A percentile compares a stretch with the other conserved stretches of the same genome.
Evolutionary conservation across 257 asterid genomes (phyloP).

Genomic region (Solanum pinnatisectum): DNA sequence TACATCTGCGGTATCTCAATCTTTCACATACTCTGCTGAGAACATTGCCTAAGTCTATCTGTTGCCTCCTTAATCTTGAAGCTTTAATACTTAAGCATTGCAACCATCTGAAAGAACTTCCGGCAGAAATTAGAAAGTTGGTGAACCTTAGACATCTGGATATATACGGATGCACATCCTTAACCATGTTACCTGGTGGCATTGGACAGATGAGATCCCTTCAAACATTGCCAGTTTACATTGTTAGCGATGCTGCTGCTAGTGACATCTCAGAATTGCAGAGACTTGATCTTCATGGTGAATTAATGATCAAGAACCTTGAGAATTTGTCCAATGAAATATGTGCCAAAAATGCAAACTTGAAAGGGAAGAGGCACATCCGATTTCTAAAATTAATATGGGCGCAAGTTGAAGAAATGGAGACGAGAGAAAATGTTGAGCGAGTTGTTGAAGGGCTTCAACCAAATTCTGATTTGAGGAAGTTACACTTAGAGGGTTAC

Average conservation of each 20-base stretch:
- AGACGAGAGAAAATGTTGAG: neutral
- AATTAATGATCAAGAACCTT: constrained; percentile 4
- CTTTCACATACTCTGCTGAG: neutral
- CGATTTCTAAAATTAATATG: neutral
- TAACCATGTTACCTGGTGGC: neutral
- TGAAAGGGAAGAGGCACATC: neutral
- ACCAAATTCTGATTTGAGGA: neutral
- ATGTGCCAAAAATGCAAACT: neutral
- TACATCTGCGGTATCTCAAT: constrained; percentile 6
- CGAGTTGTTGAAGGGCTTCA: neutral
- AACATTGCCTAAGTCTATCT: neutral
- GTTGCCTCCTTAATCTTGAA: constrained; percentile 1
- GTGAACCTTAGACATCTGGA: constrained; percentile 5
- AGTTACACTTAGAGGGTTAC: neutral
- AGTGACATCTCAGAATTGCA: constrained; percentile 2
- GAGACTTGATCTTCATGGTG: neutral
- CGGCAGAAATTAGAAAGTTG: neutral
- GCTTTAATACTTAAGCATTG: neutral
- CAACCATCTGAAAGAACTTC: neutral
- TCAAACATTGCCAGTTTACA: neutral
- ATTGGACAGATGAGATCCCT: constrained; percentile 2
- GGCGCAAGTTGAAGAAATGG: neutral
- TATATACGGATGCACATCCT: neutral
- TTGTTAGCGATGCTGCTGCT: neutral
- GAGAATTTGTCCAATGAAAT: neutral